Conservation (phyloP, 345 rosid species). For the Arabidopsis thaliana region DNA sequence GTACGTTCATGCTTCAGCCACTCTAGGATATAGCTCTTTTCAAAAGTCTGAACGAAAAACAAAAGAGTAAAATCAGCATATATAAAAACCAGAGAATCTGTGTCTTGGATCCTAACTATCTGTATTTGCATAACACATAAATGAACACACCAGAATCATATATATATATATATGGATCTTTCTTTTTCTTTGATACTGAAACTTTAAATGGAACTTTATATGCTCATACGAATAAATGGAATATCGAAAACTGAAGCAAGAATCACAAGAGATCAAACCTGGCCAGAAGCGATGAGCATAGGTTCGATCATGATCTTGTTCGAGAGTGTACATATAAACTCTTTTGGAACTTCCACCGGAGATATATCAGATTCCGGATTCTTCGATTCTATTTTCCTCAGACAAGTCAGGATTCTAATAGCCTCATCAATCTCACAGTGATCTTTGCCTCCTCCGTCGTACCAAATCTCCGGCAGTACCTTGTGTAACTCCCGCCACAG, state of each 20-base stretch:
- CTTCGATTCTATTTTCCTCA: slow-evolving; percentile 40
- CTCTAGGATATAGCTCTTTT: slow-evolving; percentile 50
- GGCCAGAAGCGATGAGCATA: slow-evolving; percentile 61
- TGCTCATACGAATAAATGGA: not conserved
- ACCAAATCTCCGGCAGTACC: slow-evolving; percentile 2
- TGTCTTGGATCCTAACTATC: not conserved
- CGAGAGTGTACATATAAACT: slow-evolving; percentile 37
- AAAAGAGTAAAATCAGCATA: slow-evolving; percentile 19
- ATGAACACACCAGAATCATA: not conserved
- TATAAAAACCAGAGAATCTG: slow-evolving; percentile 10
- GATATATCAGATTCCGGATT: slow-evolving; percentile 21
- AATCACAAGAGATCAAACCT: slow-evolving; percentile 45
- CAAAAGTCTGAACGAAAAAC: slow-evolving; percentile 56
- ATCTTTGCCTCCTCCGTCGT: slow-evolving; percentile 43
- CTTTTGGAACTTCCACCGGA: slow-evolving; percentile 28
- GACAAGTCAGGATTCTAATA: slow-evolving; percentile 40
- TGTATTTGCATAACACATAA: not conserved
- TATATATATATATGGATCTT: not conserved
- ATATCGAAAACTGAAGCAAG: not conserved
- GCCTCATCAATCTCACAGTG: slow-evolving; percentile 45
- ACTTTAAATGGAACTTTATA: not conserved
- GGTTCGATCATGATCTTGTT: slow-evolving; percentile 52
- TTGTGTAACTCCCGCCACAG: slow-evolving; percentile 21
- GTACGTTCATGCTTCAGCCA: slow-evolving; percentile 51
- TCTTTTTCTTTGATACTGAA: not conserved